These are phyloP conservation scores for Aspergillus affinis DNA, from an alignment of 495 filamentous ascomycete species.

Conservation along the genomic window DNA sequence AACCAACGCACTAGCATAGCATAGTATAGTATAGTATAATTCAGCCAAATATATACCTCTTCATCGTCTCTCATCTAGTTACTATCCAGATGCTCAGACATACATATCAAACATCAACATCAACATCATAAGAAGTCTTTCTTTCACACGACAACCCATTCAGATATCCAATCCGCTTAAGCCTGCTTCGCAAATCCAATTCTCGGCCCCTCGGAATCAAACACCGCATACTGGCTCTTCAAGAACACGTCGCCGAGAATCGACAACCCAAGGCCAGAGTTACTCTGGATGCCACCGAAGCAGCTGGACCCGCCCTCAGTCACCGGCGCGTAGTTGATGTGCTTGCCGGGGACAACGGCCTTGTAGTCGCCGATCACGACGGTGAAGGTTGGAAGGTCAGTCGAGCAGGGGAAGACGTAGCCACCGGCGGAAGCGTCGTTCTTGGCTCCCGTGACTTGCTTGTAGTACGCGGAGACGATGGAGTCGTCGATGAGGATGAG, in stretches of 20 bases:
- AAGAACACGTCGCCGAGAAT: constrained; percentile 80
- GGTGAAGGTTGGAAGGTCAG: constrained; percentile 61
- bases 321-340: constrained; percentile 46
- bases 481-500: constrained; percentile 60
- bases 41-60: no score
- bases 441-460: constrained; percentile 49
- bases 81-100: no score
- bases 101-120: no score
- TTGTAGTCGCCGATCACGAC: constrained; percentile 51
- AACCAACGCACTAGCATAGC: no score
- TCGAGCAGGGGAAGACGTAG: constrained; percentile 66
- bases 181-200: constrained; percentile 61
- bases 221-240: constrained; percentile 77
- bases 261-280: constrained; percentile 60
- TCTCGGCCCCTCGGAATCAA: constrained; percentile 56
- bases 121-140: no score
- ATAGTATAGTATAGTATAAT: no score
- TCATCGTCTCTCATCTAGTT: no score
- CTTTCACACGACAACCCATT: no score
- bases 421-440: constrained; percentile 54
- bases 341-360: constrained; percentile 43
- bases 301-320: constrained; percentile 47
- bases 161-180: constrained; percentile 15
- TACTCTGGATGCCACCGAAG: constrained; percentile 64
- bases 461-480: constrained; percentile 65